Evolutionary conservation across 2,329 filamentous ascomycete genomes (phyloP).

Genomic region (Bipolaris oryzae): DNA sequence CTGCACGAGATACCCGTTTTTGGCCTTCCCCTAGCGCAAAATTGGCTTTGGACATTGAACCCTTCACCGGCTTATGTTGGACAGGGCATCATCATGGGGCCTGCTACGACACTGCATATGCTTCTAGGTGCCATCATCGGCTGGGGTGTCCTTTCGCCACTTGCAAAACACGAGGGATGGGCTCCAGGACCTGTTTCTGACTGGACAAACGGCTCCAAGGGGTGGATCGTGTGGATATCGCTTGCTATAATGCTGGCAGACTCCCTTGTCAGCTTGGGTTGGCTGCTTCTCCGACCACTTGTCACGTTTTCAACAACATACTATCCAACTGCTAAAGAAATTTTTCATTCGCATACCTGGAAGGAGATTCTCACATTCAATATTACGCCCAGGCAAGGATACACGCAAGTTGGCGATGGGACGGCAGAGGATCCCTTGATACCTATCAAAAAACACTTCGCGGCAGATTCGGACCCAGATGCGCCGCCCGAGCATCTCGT

Average conservation of each 20-base stretch:
- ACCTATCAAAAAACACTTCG: slow-evolving; percentile 41
- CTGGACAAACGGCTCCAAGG: slow-evolving; percentile 93
- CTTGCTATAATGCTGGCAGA: slow-evolving; percentile 97
- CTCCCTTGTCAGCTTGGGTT: slow-evolving; percentile 83
- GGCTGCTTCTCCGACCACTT: slow-evolving; percentile 72
- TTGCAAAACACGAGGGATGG: slow-evolving; percentile 87
- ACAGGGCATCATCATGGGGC: slow-evolving; percentile 98
- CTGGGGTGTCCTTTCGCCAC: slow-evolving; percentile 87
- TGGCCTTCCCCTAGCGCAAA: slow-evolving; percentile 71
- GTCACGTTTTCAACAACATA: slow-evolving; percentile 55
- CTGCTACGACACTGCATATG: slow-evolving; percentile 95
- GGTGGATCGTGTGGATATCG: slow-evolving; percentile 98
- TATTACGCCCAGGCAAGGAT: slow-evolving; percentile 46
- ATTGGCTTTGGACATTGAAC: slow-evolving; percentile 95
- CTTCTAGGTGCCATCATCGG: slow-evolving; percentile 85
- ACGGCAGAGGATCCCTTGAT: slow-evolving; percentile 28
- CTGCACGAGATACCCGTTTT: slow-evolving; percentile 87
- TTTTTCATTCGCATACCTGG: slow-evolving; percentile 43
- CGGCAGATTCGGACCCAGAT: slow-evolving; percentile 64
- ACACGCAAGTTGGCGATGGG: slow-evolving; percentile 45
- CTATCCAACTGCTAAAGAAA: slow-evolving; percentile 40
- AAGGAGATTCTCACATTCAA: slow-evolving; percentile 43
- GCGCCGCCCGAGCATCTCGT: slow-evolving; percentile 85
- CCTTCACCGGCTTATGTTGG: slow-evolving; percentile 97
- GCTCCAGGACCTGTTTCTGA: slow-evolving; percentile 84